Evolutionary conservation across 2,329 filamentous ascomycete genomes (phyloP), one percentile per base, ranked within the genome.

Genomic region (Ascochyta koolunga): DNA sequence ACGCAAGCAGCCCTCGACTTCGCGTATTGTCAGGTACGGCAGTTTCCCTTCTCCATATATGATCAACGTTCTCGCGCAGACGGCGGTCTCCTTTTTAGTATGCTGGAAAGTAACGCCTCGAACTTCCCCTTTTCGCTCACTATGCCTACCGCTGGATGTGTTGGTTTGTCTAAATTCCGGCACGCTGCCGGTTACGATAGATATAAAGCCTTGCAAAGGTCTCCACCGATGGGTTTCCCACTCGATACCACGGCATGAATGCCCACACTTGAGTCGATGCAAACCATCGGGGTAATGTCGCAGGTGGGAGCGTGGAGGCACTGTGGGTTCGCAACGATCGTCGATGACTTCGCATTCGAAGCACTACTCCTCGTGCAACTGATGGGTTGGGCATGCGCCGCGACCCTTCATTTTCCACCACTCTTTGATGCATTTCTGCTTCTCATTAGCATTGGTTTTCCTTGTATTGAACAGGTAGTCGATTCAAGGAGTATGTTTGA

Each of bases 321-420:
- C n/a, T 10, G 9, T 18, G 35, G 18, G 35, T 15, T 19, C n/a
- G 13, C 46, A 37, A 10, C n/a, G 19, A 13, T 37, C 22, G 11
- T 18, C 24, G 11, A 18, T 19, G 10, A 25, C 24, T n/a, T 43
- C 32, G 25, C 48, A 33, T 21, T 33, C 33, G n/a, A 38, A 50
- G 25, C 48, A 50, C 48, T 51, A 54, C 41, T 56, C 46, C 43
- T 69, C 68, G 37, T 73, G 69, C 35, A 74, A 43, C 62, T 85
- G 83, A 73, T 87, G 85, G 52, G 86, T 85, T 2, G 85, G 85
- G 69, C 85, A 88, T 42, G 74, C 79, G 66, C 84, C 77, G 63
- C 77, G 70, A 66, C 85, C 76, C 73, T 82, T 82, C 53, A 70
- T 78, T 48, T 80, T 79, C 76, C 85, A 86, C 85, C 85, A 88